Conservation (phyloP, 2,329 filamentous ascomycete genomes). For the Aaosphaeria pasadenensis region DNA sequence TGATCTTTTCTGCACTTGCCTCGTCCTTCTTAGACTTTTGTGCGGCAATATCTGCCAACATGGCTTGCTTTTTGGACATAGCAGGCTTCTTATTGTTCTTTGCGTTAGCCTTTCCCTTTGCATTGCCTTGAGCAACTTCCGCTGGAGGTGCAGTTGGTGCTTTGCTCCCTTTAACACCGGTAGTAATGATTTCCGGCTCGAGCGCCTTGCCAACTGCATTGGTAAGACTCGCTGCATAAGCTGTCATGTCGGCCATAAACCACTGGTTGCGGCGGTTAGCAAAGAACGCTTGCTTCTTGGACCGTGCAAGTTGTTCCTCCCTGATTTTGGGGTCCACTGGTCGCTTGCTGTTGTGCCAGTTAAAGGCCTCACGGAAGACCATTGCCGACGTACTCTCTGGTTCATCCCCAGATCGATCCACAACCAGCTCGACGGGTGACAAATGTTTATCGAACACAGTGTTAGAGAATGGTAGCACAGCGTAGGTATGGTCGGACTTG, state of each 20-base stretch:
- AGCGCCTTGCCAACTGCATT: conserved; percentile 61
- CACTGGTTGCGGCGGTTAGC: conserved; percentile 56
- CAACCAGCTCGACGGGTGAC: conserved; percentile 39
- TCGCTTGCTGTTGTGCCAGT: conserved; percentile 63
- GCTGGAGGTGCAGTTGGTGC: conserved; percentile 1
- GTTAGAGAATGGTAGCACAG: conserved; percentile 48
- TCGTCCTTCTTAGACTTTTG: conserved; percentile 43
- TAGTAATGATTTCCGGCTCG: conserved; percentile 62
- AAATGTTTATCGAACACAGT: conserved; percentile 48
- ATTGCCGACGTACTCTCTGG: conserved; percentile 32
- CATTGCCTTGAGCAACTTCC: conserved; percentile 17
- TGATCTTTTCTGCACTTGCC: conserved; percentile 37
- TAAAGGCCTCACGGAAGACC: conserved; percentile 49
- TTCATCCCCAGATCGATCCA: conserved; percentile 32
- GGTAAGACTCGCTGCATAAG: conserved; percentile 69
- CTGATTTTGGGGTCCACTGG: conserved; percentile 43
- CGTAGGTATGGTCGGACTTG: conserved; percentile 13
- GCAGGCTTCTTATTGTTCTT: conserved; percentile 27
- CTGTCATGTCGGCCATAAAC: conserved; percentile 65
- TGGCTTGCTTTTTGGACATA: conserved; percentile 42
- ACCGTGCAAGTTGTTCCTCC: conserved; percentile 25
- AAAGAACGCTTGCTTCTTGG: conserved; percentile 33
- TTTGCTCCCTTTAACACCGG: conserved; percentile 25
- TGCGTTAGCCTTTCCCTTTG: conserved; percentile 12
- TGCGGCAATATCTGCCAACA: conserved; percentile 43